Base-by-base conservation (phyloP, 257 asterid genomes). In the Leonotis leonurus region DNA sequence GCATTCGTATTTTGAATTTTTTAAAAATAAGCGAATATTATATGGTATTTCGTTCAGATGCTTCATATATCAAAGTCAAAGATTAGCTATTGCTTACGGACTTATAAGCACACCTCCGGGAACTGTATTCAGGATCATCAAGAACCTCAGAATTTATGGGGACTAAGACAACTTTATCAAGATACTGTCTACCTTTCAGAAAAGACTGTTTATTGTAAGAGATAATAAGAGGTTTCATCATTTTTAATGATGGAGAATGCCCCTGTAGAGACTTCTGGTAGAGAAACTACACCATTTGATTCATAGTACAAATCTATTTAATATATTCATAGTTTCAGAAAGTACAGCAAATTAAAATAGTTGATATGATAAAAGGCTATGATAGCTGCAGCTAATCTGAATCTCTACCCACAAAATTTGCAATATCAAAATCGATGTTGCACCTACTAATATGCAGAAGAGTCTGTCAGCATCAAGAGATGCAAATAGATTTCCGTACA, bases 211-310 rank as follows among this genome's bases (percentile, higher is more conserved):
- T 46, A 29, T 81, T 29, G 78, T 81, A 22, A 75, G 87, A 67
- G 80, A 78, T 70, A 78, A 61, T 49, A 78, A 78, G 75, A 72
- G 84, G 22, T 81, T 81, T 66, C 87, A 81, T 60, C 84, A 81
- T 70, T 75, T n/a, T 81, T 45, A 80, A 70, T 67, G 75, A 80
- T 69, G 81, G 83, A 0, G 53, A 61, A 39, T 80, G 86, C 50
- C 77, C 87, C 20, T 75, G 84, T 27, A 64, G 70, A 64, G 81
- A 81, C 57, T 78, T 72, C 54, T 81, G 84, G 87, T 75, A 74
- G 72, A 56, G 20, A 36, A 52, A 3, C 5, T 13, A 53, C 9
- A 29, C 6, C 18, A 49, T 33, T 37, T 25, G 24, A 8, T 37
- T 33, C 33, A 1, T 22, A 24, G 53, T 5, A 60, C 8, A 24